These are phyloP conservation scores for Auricularia cornea DNA, from an alignment of 768 basidiomycete genomes.

Conservation along the genomic window DNA sequence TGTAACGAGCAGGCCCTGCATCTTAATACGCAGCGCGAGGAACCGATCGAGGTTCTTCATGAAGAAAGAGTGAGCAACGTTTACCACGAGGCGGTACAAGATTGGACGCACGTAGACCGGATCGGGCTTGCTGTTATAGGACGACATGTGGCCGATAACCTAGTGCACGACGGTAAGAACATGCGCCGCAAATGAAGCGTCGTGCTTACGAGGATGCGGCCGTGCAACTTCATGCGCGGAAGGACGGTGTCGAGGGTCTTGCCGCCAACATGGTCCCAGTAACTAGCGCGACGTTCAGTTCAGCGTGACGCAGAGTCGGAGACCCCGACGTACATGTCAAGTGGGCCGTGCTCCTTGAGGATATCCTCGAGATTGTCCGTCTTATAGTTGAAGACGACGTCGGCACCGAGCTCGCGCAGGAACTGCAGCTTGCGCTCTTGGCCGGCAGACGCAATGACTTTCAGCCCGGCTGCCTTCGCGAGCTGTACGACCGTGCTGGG, in stretches of 20 bases:
- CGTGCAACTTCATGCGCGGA: slow-evolving; percentile 32
- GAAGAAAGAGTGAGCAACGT: slow-evolving; percentile 8
- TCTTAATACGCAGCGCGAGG: slow-evolving; percentile 34
- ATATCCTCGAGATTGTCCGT: slow-evolving; percentile 21
- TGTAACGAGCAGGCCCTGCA: slow-evolving; percentile 39
- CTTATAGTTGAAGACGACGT: slow-evolving; percentile 31
- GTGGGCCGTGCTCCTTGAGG: slow-evolving; percentile 27
- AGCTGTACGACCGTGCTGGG: slow-evolving; percentile 23
- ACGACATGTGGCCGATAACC: slow-evolving; percentile 8
- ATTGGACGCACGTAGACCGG: slow-evolving; percentile 13
- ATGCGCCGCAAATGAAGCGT: too few species aligned
- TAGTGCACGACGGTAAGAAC: too few species aligned
- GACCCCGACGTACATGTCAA: slow-evolving; percentile 20
- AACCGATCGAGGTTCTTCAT: slow-evolving; percentile 32
- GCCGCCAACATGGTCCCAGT: slow-evolving; percentile 55
- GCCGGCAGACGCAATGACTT: slow-evolving; percentile 36
- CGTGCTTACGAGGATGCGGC: slow-evolving; percentile 35
- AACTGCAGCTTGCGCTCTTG: slow-evolving; percentile 33
- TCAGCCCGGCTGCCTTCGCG: slow-evolving; percentile 32
- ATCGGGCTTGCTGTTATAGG: slow-evolving; percentile 21
- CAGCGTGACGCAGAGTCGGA: background rate
- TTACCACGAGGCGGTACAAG: slow-evolving; percentile 22
- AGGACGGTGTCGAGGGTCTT: slow-evolving; percentile 50
- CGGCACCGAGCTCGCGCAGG: slow-evolving; percentile 26
- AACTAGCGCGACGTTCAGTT: slow-evolving; percentile 16